Percentiles rank a stretch among this genome's conserved stretches.
Evolutionary conservation across 2,329 filamentous ascomycete genomes (phyloP).

Genomic region (Sporothrix inflata): DNA sequence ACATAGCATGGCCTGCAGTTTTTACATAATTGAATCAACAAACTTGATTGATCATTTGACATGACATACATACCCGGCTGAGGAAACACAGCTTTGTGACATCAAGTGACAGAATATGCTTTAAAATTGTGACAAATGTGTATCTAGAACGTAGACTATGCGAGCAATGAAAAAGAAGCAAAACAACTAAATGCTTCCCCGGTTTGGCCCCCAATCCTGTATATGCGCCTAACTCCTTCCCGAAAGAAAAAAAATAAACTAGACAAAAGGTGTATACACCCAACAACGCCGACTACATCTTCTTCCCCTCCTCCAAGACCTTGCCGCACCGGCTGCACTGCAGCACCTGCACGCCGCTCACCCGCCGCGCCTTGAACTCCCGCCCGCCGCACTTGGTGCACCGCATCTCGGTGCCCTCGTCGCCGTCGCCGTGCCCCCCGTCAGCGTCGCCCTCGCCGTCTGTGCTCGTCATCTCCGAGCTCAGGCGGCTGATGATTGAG

Average conservation of each 20-base stretch:
- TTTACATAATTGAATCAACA: neutral
- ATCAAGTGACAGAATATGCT: neutral
- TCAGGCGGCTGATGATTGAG: conserved; percentile 59
- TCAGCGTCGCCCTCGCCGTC: conserved; percentile 36
- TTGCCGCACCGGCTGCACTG: conserved; percentile 63
- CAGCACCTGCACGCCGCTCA: conserved; percentile 57
- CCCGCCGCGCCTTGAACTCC: conserved; percentile 65
- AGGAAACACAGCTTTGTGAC: neutral
- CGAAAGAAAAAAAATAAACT: neutral
- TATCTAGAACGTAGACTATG: conserved; percentile 4
- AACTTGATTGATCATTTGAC: neutral
- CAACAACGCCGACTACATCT: neutral
- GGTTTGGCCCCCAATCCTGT: neutral
- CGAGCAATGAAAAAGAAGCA: neutral
- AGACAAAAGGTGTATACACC: neutral
- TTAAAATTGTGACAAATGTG: neutral
- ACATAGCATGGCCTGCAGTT: neutral
- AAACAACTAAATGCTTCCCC: neutral
- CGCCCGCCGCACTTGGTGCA: conserved; percentile 63
- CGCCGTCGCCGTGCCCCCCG: conserved; percentile 16
- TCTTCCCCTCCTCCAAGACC: conserved; percentile 31
- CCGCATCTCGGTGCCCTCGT: conserved; percentile 44
- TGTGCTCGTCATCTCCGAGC: conserved; percentile 56
- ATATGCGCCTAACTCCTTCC: neutral
- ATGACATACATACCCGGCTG: neutral